Percentiles rank a stretch among this genome's conserved stretches.
These are phyloP conservation scores for Lichtheimia hyalospora DNA, from an alignment of 371 early-diverging fungal species.

Conservation along the genomic window DNA sequence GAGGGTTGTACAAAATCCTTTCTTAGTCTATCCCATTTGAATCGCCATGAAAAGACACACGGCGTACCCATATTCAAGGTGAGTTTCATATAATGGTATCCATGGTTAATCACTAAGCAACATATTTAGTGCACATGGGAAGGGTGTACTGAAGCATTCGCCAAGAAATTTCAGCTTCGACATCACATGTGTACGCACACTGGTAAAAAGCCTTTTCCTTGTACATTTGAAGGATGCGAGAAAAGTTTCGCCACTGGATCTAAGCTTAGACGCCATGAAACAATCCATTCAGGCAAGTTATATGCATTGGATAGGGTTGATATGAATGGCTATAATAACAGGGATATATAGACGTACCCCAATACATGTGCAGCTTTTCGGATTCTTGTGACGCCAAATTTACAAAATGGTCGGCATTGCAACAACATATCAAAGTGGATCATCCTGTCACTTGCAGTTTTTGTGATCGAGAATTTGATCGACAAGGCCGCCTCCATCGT, in stretches of 20 bases:
- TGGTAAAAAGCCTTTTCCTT: constrained; percentile 33
- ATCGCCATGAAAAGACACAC: constrained; percentile 49
- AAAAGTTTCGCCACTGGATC: constrained; percentile 35
- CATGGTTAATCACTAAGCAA: constrained; percentile 35
- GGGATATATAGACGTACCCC: constrained; percentile 29
- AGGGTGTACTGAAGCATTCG: constrained; percentile 51
- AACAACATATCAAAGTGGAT: constrained; percentile 47
- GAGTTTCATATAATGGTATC: constrained; percentile 23
- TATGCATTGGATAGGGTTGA: background rate
- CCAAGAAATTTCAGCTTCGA: constrained; percentile 52
- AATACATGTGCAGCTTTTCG: constrained; percentile 55
- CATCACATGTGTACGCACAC: constrained; percentile 55
- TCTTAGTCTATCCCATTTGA: constrained; percentile 41
- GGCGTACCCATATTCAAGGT: constrained; percentile 38
- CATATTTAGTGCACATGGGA: constrained; percentile 39
- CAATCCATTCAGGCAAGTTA: constrained; percentile 25
- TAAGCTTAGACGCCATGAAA: constrained; percentile 47
- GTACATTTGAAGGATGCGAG: constrained; percentile 26
- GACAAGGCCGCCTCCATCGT: constrained; percentile 25
- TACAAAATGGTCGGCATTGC: constrained; percentile 62
- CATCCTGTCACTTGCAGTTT: constrained; percentile 53
- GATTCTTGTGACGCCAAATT: constrained; percentile 51
- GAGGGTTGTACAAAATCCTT: constrained; percentile 38
- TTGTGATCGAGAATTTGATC: constrained; percentile 53
- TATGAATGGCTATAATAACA: background rate